These are phyloP conservation scores for Syncephalastrum sp. DNA, from an alignment of 371 early-diverging fungal genomes.

Conservation along the genomic window DNA sequence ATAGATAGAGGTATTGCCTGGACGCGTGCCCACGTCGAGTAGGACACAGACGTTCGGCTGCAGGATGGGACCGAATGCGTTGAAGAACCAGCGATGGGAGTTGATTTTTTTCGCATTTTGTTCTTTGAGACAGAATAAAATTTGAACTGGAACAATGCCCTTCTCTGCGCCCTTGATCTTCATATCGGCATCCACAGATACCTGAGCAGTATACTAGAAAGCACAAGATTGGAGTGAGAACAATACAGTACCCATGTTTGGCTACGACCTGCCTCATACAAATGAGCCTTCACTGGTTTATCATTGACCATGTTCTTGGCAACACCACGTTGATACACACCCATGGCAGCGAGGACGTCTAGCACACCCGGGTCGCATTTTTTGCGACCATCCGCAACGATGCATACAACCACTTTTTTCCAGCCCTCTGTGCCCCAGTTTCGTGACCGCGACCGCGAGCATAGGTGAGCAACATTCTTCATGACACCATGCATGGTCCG, in stretches of 20 bases:
- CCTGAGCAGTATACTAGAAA: slow-evolving; percentile 80
- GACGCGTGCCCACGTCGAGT: slow-evolving; percentile 85
- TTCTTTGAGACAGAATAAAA: slow-evolving; percentile 80
- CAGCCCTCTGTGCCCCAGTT: slow-evolving; percentile 78
- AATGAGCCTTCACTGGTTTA: slow-evolving; percentile 66
- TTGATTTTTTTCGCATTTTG: slow-evolving; percentile 78
- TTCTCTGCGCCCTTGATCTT: slow-evolving; percentile 69
- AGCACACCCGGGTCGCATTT: slow-evolving; percentile 62
- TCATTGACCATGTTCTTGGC: slow-evolving; percentile 60
- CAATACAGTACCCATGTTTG: neutral
- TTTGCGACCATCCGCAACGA: slow-evolving; percentile 83
- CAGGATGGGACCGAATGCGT: slow-evolving; percentile 76
- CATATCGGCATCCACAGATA: slow-evolving; percentile 74
- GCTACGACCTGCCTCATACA: slow-evolving; percentile 61
- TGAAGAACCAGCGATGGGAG: slow-evolving; percentile 90
- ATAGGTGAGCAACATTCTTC: slow-evolving; percentile 79
- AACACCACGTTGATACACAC: slow-evolving; percentile 73
- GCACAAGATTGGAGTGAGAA: neutral
- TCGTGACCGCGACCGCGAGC: slow-evolving; percentile 56
- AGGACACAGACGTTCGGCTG: slow-evolving; percentile 78
- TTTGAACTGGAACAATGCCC: slow-evolving; percentile 78
- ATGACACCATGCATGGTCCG: slow-evolving; percentile 77
- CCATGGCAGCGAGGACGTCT: slow-evolving; percentile 62
- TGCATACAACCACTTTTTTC: slow-evolving; percentile 82
- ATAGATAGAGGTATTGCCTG: slow-evolving; percentile 68